phyloP scores from a whole-genome alignment of 2,329 filamentous ascomycete species.

The Cladophialophora psammophila region DNA sequence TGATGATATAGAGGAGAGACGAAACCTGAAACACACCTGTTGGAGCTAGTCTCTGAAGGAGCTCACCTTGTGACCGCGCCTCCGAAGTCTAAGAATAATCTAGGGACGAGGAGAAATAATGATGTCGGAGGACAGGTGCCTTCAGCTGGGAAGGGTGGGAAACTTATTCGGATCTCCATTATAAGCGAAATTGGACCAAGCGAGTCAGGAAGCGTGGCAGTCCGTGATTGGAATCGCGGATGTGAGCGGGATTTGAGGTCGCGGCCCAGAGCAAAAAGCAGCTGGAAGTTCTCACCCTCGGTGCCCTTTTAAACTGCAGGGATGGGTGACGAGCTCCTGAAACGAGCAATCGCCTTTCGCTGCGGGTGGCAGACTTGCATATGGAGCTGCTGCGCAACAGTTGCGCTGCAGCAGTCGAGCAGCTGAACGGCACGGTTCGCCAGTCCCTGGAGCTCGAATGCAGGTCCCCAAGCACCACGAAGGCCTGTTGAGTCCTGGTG shows the following conservation, averaged over 20 bases:
- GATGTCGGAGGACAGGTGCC: neutral
- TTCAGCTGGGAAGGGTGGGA: neutral
- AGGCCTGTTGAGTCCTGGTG: neutral
- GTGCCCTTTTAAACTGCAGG: neutral
- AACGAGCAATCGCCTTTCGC: neutral
- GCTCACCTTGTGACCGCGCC: neutral
- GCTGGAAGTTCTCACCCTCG: neutral
- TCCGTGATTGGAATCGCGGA: neutral
- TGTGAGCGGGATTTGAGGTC: neutral
- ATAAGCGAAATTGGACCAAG: neutral
- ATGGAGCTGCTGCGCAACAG: neutral
- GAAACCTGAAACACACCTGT: conserved; percentile 17
- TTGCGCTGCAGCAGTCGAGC: neutral
- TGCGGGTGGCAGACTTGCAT: neutral
- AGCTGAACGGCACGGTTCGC: neutral
- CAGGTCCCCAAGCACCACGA: neutral
- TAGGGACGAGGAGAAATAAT: neutral
- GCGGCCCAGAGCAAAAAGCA: neutral
- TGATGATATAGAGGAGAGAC: conserved; percentile 3
- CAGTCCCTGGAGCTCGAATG: neutral
- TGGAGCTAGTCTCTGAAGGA: conserved; percentile 2
- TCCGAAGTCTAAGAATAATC: neutral
- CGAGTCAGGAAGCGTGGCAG: neutral
- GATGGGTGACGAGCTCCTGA: neutral
- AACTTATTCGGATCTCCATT: neutral